phyloP scores from a whole-genome alignment of 192 early-diverging fungal species.

The Coemansia sp. region DNA sequence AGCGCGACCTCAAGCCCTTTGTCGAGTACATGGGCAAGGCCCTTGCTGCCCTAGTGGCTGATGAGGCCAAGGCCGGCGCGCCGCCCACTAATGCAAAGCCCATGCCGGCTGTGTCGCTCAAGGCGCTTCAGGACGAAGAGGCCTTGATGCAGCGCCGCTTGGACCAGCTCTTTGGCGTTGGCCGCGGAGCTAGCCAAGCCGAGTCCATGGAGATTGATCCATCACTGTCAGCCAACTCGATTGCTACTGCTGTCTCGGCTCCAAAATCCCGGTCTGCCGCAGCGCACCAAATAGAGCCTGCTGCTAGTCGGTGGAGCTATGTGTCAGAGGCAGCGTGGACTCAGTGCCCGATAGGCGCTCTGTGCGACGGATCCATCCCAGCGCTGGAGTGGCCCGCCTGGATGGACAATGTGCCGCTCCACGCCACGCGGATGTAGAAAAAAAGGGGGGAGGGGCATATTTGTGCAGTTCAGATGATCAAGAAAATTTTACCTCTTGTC shows the following conservation, averaged over 20 bases:
- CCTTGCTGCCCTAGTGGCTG: conserved; percentile 42
- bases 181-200: background rate
- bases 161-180: conserved; percentile 13
- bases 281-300: background rate
- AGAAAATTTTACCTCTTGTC: background rate
- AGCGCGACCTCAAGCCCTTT: conserved; percentile 46
- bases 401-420: conserved; percentile 31
- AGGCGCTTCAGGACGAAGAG: conserved; percentile 35
- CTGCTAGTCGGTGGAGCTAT: conserved; percentile 23
- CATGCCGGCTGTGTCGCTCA: conserved; percentile 6
- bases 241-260: background rate
- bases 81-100: background rate
- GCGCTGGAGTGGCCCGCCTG: conserved; percentile 43
- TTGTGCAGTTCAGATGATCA: conserved; percentile 1
- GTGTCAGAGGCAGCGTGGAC: conserved; percentile 18
- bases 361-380: conserved; percentile 26
- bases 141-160: conserved; percentile 31
- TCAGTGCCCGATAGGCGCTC: conserved; percentile 34
- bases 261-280: background rate
- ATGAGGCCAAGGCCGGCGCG: background rate
- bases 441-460: too few relatives aligned
- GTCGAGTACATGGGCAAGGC: conserved; percentile 56
- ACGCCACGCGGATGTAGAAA: background rate
- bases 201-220: conserved; percentile 18
- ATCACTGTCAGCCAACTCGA: background rate